Evolutionary conservation across 1,284 basidiomycete genomes (phyloP).

Genomic region (Calocybe gambosa): DNA sequence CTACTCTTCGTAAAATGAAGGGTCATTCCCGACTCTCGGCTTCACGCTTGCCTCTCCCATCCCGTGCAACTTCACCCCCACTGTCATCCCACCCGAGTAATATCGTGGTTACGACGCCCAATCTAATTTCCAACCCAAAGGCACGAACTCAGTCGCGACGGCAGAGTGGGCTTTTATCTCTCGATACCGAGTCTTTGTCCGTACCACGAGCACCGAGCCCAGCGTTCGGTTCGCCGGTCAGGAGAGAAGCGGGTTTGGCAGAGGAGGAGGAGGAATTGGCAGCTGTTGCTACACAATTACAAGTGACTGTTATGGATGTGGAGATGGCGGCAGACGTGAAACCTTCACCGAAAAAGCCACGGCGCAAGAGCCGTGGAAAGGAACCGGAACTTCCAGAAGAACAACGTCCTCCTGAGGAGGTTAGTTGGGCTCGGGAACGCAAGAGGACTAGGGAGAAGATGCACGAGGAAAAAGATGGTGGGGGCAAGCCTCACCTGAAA

Average conservation of each 20-base stretch:
- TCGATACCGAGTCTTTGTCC: constrained; percentile 32
- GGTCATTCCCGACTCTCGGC: constrained; percentile 32
- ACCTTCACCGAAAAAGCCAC: constrained; percentile 30
- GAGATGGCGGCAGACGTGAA: constrained; percentile 21
- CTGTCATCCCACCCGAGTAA: constrained; percentile 16
- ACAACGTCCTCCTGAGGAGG: constrained; percentile 22
- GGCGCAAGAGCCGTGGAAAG: constrained; percentile 32
- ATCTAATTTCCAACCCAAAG: constrained; percentile 26
- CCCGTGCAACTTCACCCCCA: constrained; percentile 34
- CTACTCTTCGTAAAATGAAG: constrained; percentile 35
- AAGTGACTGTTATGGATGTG: constrained; percentile 14
- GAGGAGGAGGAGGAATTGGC: constrained; percentile 53
- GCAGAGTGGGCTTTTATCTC: constrained; percentile 59
- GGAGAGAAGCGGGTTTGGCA: constrained; percentile 45
- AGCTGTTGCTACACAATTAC: constrained; percentile 18
- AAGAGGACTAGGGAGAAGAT: constrained; percentile 26
- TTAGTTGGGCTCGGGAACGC: constrained; percentile 21
- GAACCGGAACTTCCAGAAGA: constrained; percentile 26
- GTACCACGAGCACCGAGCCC: constrained; percentile 54
- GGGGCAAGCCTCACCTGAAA: constrained; percentile 48
- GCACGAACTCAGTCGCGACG: constrained; percentile 47
- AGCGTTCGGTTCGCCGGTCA: constrained; percentile 58
- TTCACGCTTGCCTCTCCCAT: constrained; percentile 39
- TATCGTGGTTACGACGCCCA: constrained; percentile 1
- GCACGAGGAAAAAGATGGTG: constrained; percentile 33